These are phyloP conservation scores for Polygonum maritimum DNA, from an alignment of 148 eudicot genomes.

Conservation along the genomic window DNA sequence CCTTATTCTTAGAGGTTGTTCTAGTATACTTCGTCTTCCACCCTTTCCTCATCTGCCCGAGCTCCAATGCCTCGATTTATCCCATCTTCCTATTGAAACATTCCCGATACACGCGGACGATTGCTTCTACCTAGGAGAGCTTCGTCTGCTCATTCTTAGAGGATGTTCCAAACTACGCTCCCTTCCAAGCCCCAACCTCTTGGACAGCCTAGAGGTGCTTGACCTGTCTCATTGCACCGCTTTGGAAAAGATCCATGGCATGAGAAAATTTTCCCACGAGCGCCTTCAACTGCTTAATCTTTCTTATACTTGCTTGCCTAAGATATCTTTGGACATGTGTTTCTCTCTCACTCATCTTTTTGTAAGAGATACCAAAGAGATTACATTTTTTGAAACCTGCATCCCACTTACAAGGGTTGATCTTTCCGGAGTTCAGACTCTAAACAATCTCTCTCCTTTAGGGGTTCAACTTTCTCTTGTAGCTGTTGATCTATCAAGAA, in stretches of 20 bases:
- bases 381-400: background rate
- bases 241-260: background rate
- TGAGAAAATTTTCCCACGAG: too few species aligned
- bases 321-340: background rate
- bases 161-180: background rate
- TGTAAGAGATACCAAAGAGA: background rate
- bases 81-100: background rate
- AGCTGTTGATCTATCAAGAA: background rate
- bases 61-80: background rate
- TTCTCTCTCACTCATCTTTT: background rate
- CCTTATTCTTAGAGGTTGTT: background rate
- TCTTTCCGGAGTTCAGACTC: background rate
- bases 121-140: background rate
- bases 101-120: background rate
- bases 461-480: background rate
- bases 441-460: background rate
- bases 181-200: background rate
- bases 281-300: background rate
- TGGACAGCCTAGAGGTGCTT: background rate
- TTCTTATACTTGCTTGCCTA: background rate
- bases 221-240: background rate
- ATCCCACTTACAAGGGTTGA: background rate
- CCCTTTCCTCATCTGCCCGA: background rate
- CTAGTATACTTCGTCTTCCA: background rate
- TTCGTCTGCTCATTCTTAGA: background rate